Base-by-base conservation (phyloP, 257 asterid genomes). In the Nicotiana tomentosiformis region DNA sequence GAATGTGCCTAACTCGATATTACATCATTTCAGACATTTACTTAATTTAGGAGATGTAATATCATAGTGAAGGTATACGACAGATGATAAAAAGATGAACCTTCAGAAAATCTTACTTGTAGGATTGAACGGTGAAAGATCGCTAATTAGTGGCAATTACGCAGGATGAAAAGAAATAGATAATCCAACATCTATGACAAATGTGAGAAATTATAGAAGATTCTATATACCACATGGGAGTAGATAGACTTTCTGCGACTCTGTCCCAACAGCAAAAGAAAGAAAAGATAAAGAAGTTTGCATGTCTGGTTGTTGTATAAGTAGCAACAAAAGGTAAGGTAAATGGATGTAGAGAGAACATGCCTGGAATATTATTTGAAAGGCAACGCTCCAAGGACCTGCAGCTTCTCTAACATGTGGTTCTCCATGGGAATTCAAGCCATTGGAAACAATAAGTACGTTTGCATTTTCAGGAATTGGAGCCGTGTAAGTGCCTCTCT, bases 311-410 rank as follows among this genome's bases (percentile, higher is more conserved):
- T 72, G 79, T 72, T 72, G 78, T 70, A 70, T n/a, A 43, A 20
- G 33, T 72, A 46, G 39, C 61, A 4, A 72, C 14, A 20, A 23
- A 32, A 46, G 12, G 60, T 20, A 14, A 46, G 39, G 20, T 66
- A 66, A 15, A 65, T 65, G n/a, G 20, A 30, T 30, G 43, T 29
- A 65, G 61, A 80, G 55, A 61, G 77, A 32, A 88, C 86, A 82
- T 86, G 87, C 99, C 94, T 93, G 98, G 78, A 91, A 96, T 78
- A 94, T 49, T 77, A 92, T 91, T 83, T 94, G 99, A 81, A 93
- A 84, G 56, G 90, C 77, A 56, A 89, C 88, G 68, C 87, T 95
- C 93, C 89, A 88, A 62, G 35, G 43, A 17, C 92, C 90, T 60
- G 97, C 97, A 85, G 80, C 84, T 88, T 83, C 85, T 69, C 66